Evolutionary conservation across 2,329 filamentous ascomycete genomes (phyloP).

Genomic region (Trichophaea hybrida): DNA sequence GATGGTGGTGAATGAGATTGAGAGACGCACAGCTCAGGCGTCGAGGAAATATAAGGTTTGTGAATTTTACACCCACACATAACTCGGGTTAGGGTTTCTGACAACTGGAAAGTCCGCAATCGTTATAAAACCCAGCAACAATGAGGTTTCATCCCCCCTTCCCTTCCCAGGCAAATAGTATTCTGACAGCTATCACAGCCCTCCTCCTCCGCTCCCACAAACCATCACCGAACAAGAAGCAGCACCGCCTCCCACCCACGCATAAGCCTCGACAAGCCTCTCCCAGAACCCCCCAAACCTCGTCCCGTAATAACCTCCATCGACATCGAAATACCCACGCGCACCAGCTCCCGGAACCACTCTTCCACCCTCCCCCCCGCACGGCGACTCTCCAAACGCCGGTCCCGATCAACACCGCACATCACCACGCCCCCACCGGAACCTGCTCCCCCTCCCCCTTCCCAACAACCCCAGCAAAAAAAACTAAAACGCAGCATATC

Average conservation of each 20-base stretch:
- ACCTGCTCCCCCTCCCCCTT: background rate
- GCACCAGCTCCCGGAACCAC: background rate
- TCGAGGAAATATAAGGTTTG: conserved; percentile 59
- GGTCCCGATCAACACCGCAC: background rate
- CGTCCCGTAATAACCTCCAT: background rate
- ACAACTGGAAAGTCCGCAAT: no score
- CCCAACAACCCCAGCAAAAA: background rate
- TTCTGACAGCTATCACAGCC: no score
- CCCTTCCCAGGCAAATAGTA: no score
- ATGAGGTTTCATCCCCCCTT: no score
- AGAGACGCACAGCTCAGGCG: conserved; percentile 67
- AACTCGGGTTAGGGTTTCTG: no score
- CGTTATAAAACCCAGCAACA: no score
- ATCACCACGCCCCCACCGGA: background rate
- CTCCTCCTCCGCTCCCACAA: no score
- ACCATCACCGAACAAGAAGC: no score
- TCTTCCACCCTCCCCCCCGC: background rate
- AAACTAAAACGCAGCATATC: background rate
- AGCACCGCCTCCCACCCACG: no score
- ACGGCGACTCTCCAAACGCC: background rate
- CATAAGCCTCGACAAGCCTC: background rate
- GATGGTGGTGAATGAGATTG: conserved; percentile 70
- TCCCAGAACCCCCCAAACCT: background rate
- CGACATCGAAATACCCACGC: background rate
- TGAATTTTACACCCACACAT: background rate